phyloP scores from a whole-genome alignment of 306 rosid genomes.

The Chamaecrista fasciculata region DNA sequence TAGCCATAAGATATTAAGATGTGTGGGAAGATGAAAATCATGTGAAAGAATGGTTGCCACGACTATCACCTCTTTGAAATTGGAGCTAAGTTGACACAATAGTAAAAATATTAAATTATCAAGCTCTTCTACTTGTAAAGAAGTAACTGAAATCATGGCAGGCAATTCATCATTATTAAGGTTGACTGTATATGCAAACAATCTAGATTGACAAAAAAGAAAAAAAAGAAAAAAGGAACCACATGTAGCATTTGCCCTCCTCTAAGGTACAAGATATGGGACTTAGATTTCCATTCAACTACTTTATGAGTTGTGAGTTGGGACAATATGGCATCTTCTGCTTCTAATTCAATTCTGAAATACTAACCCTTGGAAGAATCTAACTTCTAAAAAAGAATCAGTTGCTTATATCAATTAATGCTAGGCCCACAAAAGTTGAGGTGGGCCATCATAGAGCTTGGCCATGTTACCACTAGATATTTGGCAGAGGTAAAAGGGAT shows the following conservation, averaged over 20 bases:
- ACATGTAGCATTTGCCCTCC: neutral
- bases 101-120: conserved; percentile 7
- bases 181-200: neutral
- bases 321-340: neutral
- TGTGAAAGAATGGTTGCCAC: neutral
- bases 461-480: neutral
- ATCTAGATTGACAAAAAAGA: too few species aligned
- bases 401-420: neutral
- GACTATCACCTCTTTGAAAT: neutral
- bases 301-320: too few species aligned
- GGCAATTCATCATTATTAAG: neutral
- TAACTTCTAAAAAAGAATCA: conserved; percentile 13
- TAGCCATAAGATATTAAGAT: neutral
- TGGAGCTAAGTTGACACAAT: neutral
- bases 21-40: neutral
- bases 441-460: neutral
- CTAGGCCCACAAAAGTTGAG: neutral
- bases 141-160: conserved; percentile 1
- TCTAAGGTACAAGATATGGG: conserved; percentile 4
- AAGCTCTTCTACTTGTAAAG: neutral
- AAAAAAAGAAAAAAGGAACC: neutral
- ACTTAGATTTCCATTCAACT: neutral
- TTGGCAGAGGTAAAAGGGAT: neutral
- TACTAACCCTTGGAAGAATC: neutral
- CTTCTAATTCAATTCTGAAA: conserved; percentile 14